Conservation (phyloP, 2,329 filamentous ascomycete species). For the Aspergillus persii region DNA sequence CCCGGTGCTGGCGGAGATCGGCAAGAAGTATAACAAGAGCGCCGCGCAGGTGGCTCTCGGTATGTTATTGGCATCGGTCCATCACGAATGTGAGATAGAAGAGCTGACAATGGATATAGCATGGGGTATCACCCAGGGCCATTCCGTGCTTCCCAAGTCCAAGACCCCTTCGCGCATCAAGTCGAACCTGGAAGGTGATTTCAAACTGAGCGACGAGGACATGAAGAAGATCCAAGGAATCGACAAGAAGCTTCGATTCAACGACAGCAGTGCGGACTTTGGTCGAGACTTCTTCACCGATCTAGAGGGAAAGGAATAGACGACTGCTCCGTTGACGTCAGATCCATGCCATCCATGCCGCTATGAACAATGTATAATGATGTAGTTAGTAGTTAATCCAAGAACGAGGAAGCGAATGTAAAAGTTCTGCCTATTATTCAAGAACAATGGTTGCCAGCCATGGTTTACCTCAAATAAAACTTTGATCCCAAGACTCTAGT, state of each 20-base stretch:
- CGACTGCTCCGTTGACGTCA: not conserved
- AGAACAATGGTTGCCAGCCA: no score
- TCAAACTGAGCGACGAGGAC: constrained; percentile 58
- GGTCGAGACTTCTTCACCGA: constrained; percentile 59
- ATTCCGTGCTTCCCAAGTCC: constrained; percentile 54
- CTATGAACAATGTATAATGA: no score
- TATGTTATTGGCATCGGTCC: constrained; percentile 22
- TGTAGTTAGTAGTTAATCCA: not conserved
- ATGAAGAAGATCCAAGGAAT: constrained; percentile 54
- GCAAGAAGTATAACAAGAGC: constrained; percentile 52
- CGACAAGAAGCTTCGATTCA: constrained; percentile 63
- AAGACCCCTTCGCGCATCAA: constrained; percentile 46
- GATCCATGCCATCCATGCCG: not conserved
- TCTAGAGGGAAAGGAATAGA: constrained; percentile 53
- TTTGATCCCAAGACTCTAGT: not conserved
- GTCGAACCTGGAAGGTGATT: constrained; percentile 51
- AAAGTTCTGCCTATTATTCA: no score
- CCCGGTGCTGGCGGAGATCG: constrained; percentile 49
- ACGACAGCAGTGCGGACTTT: constrained; percentile 57
- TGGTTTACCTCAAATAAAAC: not conserved
- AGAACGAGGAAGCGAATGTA: not conserved
- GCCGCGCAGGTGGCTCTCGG: constrained; percentile 52
- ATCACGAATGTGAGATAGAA: not conserved
- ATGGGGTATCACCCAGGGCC: constrained; percentile 54
- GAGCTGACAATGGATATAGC: constrained; percentile 31